Percentiles rank a stretch among this genome's conserved stretches.
These are phyloP conservation scores for Nigrospora oryzae DNA, from an alignment of 2,329 filamentous ascomycete species.

Conservation along the genomic window DNA sequence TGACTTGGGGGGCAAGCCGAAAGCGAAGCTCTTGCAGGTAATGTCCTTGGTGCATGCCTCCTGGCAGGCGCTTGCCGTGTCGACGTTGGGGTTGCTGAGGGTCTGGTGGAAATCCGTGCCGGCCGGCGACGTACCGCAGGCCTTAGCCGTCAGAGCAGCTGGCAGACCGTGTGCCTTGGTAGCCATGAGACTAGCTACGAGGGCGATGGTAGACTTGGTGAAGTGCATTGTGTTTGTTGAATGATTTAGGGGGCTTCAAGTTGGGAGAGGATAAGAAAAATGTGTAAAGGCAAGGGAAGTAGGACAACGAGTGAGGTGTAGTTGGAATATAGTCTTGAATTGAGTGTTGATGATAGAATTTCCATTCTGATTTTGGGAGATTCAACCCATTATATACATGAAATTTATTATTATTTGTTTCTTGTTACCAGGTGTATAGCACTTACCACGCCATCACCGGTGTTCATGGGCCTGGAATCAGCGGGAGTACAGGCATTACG, in stretches of 20 bases:
- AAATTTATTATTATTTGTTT: no score
- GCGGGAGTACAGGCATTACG: no score
- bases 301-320: no score
- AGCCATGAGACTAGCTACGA: constrained; percentile 3
- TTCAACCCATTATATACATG: no score
- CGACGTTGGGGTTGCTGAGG: neutral
- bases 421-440: no score
- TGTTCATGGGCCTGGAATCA: no score
- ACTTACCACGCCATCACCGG: no score
- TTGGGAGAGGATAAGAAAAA: neutral
- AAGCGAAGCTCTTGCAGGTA: constrained; percentile 5
- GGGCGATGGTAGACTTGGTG: constrained; percentile 3
- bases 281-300: neutral
- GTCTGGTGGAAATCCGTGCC: neutral
- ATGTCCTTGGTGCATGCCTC: neutral
- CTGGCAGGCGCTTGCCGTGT: constrained; percentile 3
- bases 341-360: no score
- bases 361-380: no score
- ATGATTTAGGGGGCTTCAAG: neutral
- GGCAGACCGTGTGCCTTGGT: neutral
- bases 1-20: constrained; percentile 3
- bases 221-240: constrained; percentile 2
- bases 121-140: constrained; percentile 1
- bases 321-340: no score
- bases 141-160: neutral